These are phyloP conservation scores for Globisporangium ultimum DNA, from an alignment of 352 stramenopile genomes.

Conservation along the genomic window DNA sequence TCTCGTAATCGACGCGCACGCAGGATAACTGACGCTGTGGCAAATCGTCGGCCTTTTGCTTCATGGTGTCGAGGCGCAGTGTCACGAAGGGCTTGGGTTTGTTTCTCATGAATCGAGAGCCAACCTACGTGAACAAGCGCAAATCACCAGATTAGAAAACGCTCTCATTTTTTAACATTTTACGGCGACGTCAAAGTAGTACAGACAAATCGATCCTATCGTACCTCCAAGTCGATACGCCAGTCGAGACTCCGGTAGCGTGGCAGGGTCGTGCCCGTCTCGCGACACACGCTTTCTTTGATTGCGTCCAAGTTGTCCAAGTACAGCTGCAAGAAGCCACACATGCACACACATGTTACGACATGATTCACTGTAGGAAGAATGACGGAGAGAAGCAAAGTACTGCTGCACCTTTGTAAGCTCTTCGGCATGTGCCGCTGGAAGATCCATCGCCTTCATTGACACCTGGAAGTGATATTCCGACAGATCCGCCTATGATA, in stretches of 20 bases:
- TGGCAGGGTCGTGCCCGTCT: conserved; percentile 39
- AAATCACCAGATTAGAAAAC: neutral
- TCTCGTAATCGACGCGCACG: conserved; percentile 60
- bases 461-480: conserved; percentile 35
- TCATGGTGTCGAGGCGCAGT: conserved; percentile 49
- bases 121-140: conserved; percentile 30
- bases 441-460: conserved; percentile 44
- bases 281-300: conserved; percentile 37
- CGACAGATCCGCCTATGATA: conserved; percentile 38
- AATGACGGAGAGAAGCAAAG: neutral
- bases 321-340: conserved; percentile 34
- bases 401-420: conserved; percentile 33
- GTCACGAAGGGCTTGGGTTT: conserved; percentile 67
- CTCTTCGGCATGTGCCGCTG: conserved; percentile 33
- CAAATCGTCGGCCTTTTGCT: conserved; percentile 16
- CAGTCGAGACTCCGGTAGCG: conserved; percentile 68
- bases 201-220: neutral
- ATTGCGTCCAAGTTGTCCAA: conserved; percentile 43
- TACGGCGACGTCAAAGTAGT: no score
- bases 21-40: conserved; percentile 33
- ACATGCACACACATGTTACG: neutral
- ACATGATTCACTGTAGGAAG: neutral
- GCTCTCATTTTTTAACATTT: no score
- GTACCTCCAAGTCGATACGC: conserved; percentile 79
- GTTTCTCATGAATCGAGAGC: conserved; percentile 57